phyloP scores from a whole-genome alignment of 208 protist genomes.

The Angomonas ambiguus region DNA sequence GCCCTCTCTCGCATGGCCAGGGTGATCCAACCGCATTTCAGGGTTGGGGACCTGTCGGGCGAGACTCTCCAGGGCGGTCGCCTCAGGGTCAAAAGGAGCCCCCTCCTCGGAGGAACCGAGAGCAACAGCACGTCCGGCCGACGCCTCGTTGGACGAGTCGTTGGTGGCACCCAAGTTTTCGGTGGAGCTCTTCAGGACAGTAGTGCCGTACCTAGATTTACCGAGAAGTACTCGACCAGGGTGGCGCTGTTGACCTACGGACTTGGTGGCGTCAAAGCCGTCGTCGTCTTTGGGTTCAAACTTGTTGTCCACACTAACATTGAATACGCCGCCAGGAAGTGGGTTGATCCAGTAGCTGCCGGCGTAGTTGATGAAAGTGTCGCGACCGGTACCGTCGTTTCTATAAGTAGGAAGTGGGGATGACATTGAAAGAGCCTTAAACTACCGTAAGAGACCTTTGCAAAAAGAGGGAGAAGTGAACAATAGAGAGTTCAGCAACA shows the following conservation, averaged over 20 bases:
- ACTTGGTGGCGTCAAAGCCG: neutral
- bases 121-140: too few relatives aligned
- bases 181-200: constrained; percentile 20
- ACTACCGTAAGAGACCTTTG: neutral
- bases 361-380: constrained; percentile 79
- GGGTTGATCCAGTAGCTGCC: constrained; percentile 81
- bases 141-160: neutral
- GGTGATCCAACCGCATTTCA: constrained; percentile 49
- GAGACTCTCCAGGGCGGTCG: constrained; percentile 33
- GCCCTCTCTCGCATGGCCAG: constrained; percentile 26
- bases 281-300: constrained; percentile 6
- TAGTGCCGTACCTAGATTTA: constrained; percentile 72
- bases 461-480: neutral
- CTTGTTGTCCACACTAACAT: constrained; percentile 15
- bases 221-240: constrained; percentile 46
- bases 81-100: constrained; percentile 37
- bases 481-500: neutral
- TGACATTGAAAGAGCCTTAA: constrained; percentile 8
- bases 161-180: constrained; percentile 8
- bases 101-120: neutral
- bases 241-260: constrained; percentile 9
- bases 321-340: constrained; percentile 51
- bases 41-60: constrained; percentile 51
- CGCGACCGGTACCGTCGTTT: constrained; percentile 59
- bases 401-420: constrained; percentile 32